Base-by-base conservation (phyloP, 306 rosid genomes). In the Cyclanthera cordifolia region DNA sequence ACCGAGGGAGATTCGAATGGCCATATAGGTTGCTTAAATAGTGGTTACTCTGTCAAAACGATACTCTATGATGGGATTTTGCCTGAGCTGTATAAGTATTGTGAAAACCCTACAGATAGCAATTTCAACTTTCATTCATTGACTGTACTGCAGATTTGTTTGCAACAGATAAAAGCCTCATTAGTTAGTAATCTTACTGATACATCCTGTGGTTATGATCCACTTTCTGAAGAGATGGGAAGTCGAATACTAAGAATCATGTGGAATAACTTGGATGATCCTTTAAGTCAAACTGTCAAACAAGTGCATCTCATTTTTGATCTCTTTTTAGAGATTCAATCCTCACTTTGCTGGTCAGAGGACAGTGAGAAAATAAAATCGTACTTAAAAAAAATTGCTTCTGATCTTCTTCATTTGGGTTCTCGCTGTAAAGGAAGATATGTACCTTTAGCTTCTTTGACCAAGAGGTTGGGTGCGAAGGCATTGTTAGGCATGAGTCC, bases 221-320 rank as follows among this genome's bases (percentile, higher is more conserved):
- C 93, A 9, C 79, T 93, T 59, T 77, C 95, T 0, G 99, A 86
- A 83, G 91, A 87, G 66, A 87, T 83, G 91, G 95, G 90, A 32
- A 64, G 88, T 77, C 84, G 91, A 55, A 52, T 93, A 61, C 86
- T 93, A 80, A 78, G 78, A 79, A 83, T 90, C 58, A 80, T 90
- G 67, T 93, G 99, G 99, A 83, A 88, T 74, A 93, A 93, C 82
- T 80, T 93, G 78, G 99, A 93, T 71, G 96, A 93, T 77, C 94
- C 96, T 67, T 79, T 93, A 73, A 93, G 91, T 83, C 99, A 93
- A 76, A 93, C 99, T 2, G 99, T 93, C 80, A 93, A 83, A 54
- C 99, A 93, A 78, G 95, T 88, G 74, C 99, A 90, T 80, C 88
- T 87, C 32, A 81, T 90, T 76, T 93, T 93, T 65, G 88, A 93